These are phyloP conservation scores for Dothideomycetes sp. DNA, from an alignment of 2,329 filamentous ascomycete species.

Conservation along the genomic window DNA sequence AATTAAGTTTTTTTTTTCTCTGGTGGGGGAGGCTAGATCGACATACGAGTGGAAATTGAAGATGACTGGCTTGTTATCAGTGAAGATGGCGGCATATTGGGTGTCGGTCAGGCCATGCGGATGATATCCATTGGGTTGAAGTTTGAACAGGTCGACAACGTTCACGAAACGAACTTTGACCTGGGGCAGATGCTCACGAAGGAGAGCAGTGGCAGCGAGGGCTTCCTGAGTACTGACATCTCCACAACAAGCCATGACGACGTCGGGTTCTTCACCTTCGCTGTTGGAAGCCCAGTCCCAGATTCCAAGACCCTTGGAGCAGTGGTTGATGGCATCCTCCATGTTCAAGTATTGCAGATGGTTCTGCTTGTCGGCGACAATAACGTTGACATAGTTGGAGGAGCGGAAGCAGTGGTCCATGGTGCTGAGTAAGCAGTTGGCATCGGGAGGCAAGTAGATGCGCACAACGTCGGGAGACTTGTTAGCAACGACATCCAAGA, in stretches of 20 bases:
- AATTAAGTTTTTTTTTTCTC: too few relatives aligned
- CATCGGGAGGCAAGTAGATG: slow-evolving; percentile 72
- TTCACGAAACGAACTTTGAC: slow-evolving; percentile 74
- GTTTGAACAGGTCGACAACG: slow-evolving; percentile 70
- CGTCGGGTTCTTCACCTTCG: slow-evolving; percentile 56
- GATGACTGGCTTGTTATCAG: slow-evolving; percentile 60
- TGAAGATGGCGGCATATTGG: slow-evolving; percentile 64
- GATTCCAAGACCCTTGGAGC: slow-evolving; percentile 69
- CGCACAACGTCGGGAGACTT: slow-evolving; percentile 72
- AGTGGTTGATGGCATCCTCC: slow-evolving; percentile 64
- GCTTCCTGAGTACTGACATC: slow-evolving; percentile 67
- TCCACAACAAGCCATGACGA: slow-evolving; percentile 68
- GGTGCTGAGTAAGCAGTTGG: slow-evolving; percentile 65
- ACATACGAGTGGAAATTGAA: slow-evolving; percentile 82
- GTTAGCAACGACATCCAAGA: slow-evolving; percentile 70
- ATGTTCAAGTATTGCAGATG: slow-evolving; percentile 68
- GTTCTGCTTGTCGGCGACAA: slow-evolving; percentile 72
- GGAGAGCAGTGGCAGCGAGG: slow-evolving; percentile 63
- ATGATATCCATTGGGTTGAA: slow-evolving; percentile 61
- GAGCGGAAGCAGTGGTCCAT: slow-evolving; percentile 68
- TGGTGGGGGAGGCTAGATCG: too few relatives aligned
- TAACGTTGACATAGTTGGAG: slow-evolving; percentile 70
- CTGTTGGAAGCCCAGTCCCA: slow-evolving; percentile 72
- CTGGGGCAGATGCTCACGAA: slow-evolving; percentile 61
- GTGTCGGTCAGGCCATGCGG: slow-evolving; percentile 60